Conservation (phyloP, 2,329 filamentous ascomycete genomes). For the Fusarium metavorans region DNA sequence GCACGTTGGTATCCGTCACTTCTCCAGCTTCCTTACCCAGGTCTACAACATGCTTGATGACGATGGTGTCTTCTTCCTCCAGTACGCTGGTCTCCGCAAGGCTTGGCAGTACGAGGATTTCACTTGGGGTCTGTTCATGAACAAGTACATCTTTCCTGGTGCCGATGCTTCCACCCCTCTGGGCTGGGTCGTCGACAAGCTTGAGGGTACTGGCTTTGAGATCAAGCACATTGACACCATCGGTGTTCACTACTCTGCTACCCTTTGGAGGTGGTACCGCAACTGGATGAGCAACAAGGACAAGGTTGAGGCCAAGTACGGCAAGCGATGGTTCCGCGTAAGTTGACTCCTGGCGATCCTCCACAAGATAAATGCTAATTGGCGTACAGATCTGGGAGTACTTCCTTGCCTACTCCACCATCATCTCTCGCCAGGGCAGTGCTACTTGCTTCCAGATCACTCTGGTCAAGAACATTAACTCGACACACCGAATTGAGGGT, state of each 20-base stretch:
- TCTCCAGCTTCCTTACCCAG: conserved; percentile 83
- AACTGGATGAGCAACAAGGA: conserved; percentile 97
- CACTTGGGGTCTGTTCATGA: conserved; percentile 99
- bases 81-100: conserved; percentile 94
- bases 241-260: conserved; percentile 96
- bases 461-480: conserved; percentile 93
- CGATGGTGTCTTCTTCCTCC: conserved; percentile 94
- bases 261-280: conserved; percentile 97
- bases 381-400: conserved; percentile 83
- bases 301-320: conserved; percentile 95
- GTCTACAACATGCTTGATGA: conserved; percentile 97
- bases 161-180: conserved; percentile 95
- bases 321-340: conserved; percentile 93
- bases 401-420: conserved; percentile 89
- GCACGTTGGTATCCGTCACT: conserved; percentile 95
- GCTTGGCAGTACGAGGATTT: conserved; percentile 98
- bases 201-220: conserved; percentile 80
- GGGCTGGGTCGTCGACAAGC: conserved; percentile 84
- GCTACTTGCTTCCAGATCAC: conserved; percentile 92
- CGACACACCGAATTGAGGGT: conserved; percentile 85
- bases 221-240: conserved; percentile 93
- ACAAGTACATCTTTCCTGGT: conserved; percentile 98
- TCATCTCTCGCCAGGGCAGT: conserved; percentile 84
- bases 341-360: conserved; percentile 49
- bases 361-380: not conserved